Percentiles rank a stretch among this genome's conserved stretches.
These are phyloP conservation scores for Pichia sp. DNA, from an alignment of 1,139 yeast species.

Conservation along the genomic window DNA sequence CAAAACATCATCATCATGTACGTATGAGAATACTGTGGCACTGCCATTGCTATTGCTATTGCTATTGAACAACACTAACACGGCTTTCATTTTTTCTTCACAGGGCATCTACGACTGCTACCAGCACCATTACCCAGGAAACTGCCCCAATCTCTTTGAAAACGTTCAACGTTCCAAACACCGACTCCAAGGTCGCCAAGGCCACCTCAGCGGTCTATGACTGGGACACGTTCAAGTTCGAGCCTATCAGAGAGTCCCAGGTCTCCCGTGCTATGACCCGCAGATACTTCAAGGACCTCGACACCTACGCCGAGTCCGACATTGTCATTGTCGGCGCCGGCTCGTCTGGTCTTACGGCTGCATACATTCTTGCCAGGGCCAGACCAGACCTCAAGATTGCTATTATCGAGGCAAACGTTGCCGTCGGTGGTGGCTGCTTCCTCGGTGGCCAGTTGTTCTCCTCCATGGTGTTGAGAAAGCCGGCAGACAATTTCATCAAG, in stretches of 20 bases:
- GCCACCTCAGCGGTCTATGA: conserved; percentile 42
- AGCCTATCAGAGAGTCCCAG: conserved; percentile 73
- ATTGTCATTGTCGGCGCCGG: conserved; percentile 78
- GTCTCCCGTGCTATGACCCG: conserved; percentile 83
- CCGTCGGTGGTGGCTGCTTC: conserved; percentile 83
- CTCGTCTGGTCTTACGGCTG: conserved; percentile 73
- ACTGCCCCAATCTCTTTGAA: conserved; percentile 16
- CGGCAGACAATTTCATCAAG: conserved; percentile 64
- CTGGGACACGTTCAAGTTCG: conserved; percentile 66
- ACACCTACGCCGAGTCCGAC: conserved; percentile 71
- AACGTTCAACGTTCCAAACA: conserved; percentile 23
- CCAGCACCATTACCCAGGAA: conserved; percentile 5
- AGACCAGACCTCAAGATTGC: conserved; percentile 77
- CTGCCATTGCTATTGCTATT: too few relatives aligned
- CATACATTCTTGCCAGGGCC: conserved; percentile 65
- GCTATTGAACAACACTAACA: too few relatives aligned
- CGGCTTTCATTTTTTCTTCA: not conserved
- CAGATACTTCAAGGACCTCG: conserved; percentile 70
- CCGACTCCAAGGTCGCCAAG: conserved; percentile 32
- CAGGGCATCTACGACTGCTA: not conserved
- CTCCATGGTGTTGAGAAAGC: conserved; percentile 77
- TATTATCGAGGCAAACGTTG: conserved; percentile 67
- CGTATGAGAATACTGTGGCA: too few relatives aligned
- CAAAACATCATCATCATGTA: too few relatives aligned
- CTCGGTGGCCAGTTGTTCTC: conserved; percentile 76